A percentile compares a stretch with the other conserved stretches of the same genome.
Evolutionary conservation across 768 basidiomycete genomes (phyloP).

Genomic region (Calocera cornea): DNA sequence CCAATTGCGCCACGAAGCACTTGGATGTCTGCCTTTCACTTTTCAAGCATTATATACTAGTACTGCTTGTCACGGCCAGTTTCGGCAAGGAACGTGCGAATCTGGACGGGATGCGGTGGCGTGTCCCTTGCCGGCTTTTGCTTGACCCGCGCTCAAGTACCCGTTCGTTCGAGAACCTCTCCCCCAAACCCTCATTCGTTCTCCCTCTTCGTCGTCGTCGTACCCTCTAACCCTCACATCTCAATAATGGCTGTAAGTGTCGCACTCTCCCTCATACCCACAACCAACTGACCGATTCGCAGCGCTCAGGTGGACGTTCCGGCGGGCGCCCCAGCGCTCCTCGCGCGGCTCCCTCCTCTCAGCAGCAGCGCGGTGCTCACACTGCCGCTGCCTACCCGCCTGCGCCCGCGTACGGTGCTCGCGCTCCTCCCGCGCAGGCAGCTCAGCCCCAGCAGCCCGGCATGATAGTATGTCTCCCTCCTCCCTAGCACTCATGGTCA

Average conservation of each 20-base stretch:
- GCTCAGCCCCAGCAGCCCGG: conserved; percentile 58
- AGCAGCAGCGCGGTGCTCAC: conserved; percentile 14
- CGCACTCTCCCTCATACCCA: background rate
- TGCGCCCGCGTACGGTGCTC: conserved; percentile 20
- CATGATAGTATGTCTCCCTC: conserved; percentile 56
- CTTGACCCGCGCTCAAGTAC: background rate
- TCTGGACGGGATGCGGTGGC: background rate
- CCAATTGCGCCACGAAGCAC: conserved; percentile 5
- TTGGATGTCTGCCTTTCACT: background rate
- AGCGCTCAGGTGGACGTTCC: background rate
- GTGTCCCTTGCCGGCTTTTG: background rate
- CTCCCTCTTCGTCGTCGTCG: background rate
- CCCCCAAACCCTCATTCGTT: background rate
- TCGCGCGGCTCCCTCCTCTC: conserved; percentile 30
- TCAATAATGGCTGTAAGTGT: background rate
- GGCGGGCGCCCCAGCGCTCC: conserved; percentile 22
- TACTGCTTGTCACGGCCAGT: background rate
- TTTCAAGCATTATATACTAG: background rate
- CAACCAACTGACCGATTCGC: background rate
- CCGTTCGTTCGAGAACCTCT: background rate
- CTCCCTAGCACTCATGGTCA: conserved; percentile 18
- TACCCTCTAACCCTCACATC: background rate
- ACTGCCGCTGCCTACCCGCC: conserved; percentile 12
- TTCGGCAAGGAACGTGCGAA: background rate
- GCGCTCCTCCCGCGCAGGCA: conserved; percentile 19